Evolutionary conservation across 306 rosid genomes (phyloP), one percentile per base, ranked within the genome.

Genomic region (Vigna radiata): DNA sequence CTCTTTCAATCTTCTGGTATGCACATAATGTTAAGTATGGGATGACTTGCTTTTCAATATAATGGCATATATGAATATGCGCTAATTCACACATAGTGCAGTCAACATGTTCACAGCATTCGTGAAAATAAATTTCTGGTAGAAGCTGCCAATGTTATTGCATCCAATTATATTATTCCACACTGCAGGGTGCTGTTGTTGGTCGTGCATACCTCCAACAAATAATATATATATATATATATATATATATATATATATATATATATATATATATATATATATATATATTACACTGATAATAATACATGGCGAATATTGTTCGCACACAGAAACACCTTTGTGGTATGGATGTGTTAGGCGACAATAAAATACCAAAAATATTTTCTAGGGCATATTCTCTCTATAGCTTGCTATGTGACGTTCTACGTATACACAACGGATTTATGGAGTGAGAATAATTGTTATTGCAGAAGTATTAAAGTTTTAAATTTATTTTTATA

Each of bases 21-120:
- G 71, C 72, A 41, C 47, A 68, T 73, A 46, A 55, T 69, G 48
- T 48, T 54, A 53, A 46, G 73, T 63, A 64, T 64, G 43, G 19
- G 53, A 67, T 67, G 72, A 43, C 61, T 80, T 62, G 66, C 75
- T 67, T 82, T 67, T 75, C 76, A 73, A 67, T 72, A 62, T 79
- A 72, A 75, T 85, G 73, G 71, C 21, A 36, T 13, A 17, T 33
- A 64, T 75, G 71, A 59, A 71, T 64, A 76, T 72, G 79, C 70
- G 39, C 79, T 53, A 70, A 69, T 37, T 72, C 79, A 44, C 75
- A 68, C 71, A 79, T 33, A 9, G 44, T 62, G 19, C 49, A 68
- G 81, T 82, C 88, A 84, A 77, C 83, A 65, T 73, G 74, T 76
- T 78, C 86, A 73, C 62, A 33, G 18, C 83, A 73, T 82, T 76